phyloP scores from a whole-genome alignment of 2,329 filamentous ascomycete species.

The Colletotrichum sp. region DNA sequence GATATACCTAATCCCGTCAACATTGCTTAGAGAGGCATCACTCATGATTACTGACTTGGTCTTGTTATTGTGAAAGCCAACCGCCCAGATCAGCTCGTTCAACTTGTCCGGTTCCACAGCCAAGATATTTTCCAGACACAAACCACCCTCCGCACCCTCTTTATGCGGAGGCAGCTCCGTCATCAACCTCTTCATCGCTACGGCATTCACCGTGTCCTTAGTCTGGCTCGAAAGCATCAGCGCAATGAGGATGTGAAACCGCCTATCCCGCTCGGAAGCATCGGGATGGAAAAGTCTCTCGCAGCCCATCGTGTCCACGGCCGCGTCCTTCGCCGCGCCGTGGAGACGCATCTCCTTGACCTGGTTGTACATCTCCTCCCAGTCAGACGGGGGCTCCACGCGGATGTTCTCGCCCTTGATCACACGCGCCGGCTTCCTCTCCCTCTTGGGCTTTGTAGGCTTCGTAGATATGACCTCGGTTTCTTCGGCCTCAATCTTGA shows the following conservation, averaged over 20 bases:
- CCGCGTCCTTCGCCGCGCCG: conserved; percentile 70
- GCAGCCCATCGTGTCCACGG: conserved; percentile 98
- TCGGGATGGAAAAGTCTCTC: conserved; percentile 69
- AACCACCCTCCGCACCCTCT: conserved; percentile 50
- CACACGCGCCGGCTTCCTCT: conserved; percentile 52
- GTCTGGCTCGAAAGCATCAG: conserved; percentile 94
- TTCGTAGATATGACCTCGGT: not conserved
- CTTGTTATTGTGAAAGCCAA: conserved; percentile 96
- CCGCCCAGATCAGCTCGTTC: conserved; percentile 80
- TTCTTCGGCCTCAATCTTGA: conserved; percentile 46
- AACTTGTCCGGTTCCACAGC: conserved; percentile 68
- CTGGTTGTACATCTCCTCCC: conserved; percentile 80
- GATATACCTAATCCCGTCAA: conserved; percentile 54
- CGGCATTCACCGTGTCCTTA: conserved; percentile 89
- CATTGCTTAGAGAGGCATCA: not conserved
- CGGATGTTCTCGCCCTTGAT: conserved; percentile 42
- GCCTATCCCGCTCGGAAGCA: conserved; percentile 60
- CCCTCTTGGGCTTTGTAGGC: conserved; percentile 30
- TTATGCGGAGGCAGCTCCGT: conserved; percentile 67
- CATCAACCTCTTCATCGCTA: conserved; percentile 81
- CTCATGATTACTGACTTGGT: conserved; percentile 59
- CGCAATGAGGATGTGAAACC: conserved; percentile 86
- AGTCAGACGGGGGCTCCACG: conserved; percentile 73
- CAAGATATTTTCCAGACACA: conserved; percentile 81
- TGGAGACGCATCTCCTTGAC: conserved; percentile 77